phyloP scores from a whole-genome alignment of 495 filamentous ascomycete genomes.

The Neurospora sp. region DNA sequence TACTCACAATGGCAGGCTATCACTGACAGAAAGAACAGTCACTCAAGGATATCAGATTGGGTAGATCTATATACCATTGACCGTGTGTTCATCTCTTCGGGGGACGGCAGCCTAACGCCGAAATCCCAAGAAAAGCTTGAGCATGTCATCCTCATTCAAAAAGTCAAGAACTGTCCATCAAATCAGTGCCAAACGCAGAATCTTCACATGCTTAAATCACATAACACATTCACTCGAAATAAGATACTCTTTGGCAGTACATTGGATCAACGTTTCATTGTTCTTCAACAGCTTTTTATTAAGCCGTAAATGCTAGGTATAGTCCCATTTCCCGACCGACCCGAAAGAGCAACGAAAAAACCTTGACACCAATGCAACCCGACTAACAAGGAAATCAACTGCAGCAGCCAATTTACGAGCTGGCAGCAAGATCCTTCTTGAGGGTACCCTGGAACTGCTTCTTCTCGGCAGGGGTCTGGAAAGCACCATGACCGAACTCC shows the following conservation, averaged over 20 bases:
- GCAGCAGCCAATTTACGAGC: slow-evolving; percentile 46
- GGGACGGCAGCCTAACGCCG: neutral
- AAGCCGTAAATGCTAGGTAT: slow-evolving; percentile 31
- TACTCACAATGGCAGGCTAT: neutral
- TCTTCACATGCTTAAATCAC: neutral
- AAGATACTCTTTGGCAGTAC: slow-evolving; percentile 8
- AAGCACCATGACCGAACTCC: slow-evolving; percentile 99
- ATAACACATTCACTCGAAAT: slow-evolving; percentile 3
- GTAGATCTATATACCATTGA: neutral
- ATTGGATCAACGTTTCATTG: slow-evolving; percentile 29
- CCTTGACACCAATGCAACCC: slow-evolving; percentile 42
- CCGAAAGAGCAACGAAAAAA: slow-evolving; percentile 34
- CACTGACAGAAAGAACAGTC: neutral
- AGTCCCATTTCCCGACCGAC: slow-evolving; percentile 33
- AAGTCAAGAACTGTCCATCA: neutral
- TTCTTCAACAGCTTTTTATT: slow-evolving; percentile 37
- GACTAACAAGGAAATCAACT: slow-evolving; percentile 39
- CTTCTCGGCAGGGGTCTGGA: slow-evolving; percentile 98
- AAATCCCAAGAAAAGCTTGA: neutral
- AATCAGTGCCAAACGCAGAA: neutral
- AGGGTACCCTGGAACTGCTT: slow-evolving; percentile 85
- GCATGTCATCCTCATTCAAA: neutral
- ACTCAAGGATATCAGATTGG: neutral
- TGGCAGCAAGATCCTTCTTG: slow-evolving; percentile 89
- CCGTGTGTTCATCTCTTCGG: neutral